phyloP scores from a whole-genome alignment of 805 yeast species.

The Naumovozyma baii region DNA sequence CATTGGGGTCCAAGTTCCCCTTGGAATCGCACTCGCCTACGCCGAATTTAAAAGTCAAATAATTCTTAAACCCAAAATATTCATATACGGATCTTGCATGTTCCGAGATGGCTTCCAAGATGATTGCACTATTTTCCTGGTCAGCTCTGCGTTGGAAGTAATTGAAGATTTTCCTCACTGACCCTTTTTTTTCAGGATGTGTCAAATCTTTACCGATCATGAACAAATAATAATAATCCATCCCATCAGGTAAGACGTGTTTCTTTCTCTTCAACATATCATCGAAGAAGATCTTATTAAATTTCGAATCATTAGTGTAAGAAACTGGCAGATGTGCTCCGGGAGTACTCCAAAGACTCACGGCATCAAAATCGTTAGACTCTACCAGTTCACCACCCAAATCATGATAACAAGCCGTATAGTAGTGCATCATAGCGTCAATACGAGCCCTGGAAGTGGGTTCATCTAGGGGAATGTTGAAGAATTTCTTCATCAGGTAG shows the following conservation, averaged over 20 bases:
- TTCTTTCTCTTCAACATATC: constrained; percentile 15
- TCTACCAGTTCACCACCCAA: constrained; percentile 28
- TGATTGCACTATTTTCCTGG: constrained; percentile 22
- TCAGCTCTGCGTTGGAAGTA: constrained; percentile 25
- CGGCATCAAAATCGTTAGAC: constrained; percentile 28
- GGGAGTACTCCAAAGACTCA: constrained; percentile 26
- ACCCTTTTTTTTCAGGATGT: constrained; percentile 22
- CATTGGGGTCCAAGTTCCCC: constrained; percentile 23
- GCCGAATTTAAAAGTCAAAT: constrained; percentile 24
- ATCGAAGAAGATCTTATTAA: constrained; percentile 25
- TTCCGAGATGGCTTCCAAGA: constrained; percentile 29
- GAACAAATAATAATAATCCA: constrained; percentile 26
- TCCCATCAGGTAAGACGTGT: constrained; percentile 20
- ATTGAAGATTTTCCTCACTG: constrained; percentile 27
- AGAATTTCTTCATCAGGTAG: constrained; percentile 25
- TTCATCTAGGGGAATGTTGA: constrained; percentile 18
- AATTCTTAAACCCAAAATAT: constrained; percentile 28
- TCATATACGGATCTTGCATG: constrained; percentile 29
- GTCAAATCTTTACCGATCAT: constrained; percentile 28
- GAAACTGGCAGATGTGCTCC: constrained; percentile 18
- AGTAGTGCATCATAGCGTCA: constrained; percentile 20
- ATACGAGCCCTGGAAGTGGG: constrained; percentile 17
- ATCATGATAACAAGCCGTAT: constrained; percentile 20
- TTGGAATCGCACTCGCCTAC: constrained; percentile 24
- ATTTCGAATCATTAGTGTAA: constrained; percentile 21